phyloP scores from a whole-genome alignment of 2,329 filamentous ascomycete genomes.

The Cadophora malorum region DNA sequence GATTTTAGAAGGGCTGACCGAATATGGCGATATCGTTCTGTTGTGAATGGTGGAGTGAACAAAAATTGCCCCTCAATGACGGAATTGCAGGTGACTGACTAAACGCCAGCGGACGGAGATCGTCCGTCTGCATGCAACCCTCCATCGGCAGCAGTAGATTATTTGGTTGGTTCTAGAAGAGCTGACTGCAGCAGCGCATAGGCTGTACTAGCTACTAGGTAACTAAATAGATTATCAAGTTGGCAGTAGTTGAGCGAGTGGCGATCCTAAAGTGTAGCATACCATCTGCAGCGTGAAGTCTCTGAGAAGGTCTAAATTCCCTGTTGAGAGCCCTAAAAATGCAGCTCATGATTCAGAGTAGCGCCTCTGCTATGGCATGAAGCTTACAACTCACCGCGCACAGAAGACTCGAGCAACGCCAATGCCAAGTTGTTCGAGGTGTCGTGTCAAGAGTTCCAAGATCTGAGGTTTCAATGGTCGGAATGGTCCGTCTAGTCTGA shows the following conservation, averaged over 20 bases:
- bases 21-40: not conserved
- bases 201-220: not conserved
- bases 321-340: constrained; percentile 1
- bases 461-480: not conserved
- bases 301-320: not conserved
- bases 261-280: not conserved
- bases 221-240: not conserved
- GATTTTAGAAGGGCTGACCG: constrained; percentile 12
- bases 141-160: not conserved
- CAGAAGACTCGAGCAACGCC: not conserved
- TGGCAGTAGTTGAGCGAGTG: not conserved
- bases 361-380: not conserved
- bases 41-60: not conserved
- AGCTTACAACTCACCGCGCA: constrained; percentile 6
- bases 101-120: constrained; percentile 4
- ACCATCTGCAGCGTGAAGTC: constrained; percentile 3
- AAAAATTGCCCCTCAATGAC: constrained; percentile 19
- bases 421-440: constrained; percentile 16
- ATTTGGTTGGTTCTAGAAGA: constrained; percentile 14
- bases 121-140: constrained; percentile 18
- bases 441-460: constrained; percentile 14
- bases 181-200: not conserved
- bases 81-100: constrained; percentile 23
- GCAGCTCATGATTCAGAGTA: constrained; percentile 3
- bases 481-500: not conserved